phyloP scores from a whole-genome alignment of 495 filamentous ascomycete genomes.

The Neohortaea acidophila region DNA sequence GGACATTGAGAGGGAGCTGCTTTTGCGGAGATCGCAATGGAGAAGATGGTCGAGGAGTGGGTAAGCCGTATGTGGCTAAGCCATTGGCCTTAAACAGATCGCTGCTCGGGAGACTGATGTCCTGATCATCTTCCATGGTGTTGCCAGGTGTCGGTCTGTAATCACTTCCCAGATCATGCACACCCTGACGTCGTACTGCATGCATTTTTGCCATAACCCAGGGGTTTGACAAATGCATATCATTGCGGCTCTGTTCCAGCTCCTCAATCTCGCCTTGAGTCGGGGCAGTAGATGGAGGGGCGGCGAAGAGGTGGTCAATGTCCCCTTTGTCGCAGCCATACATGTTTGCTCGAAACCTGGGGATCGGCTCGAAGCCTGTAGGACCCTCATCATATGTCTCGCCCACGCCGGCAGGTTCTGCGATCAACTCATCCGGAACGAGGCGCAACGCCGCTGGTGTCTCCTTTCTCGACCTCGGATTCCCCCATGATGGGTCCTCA shows the following conservation, averaged over 20 bases:
- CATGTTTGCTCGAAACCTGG: constrained; percentile 17
- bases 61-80: too few relatives aligned
- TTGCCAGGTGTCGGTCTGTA: too few relatives aligned
- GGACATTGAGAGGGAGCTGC: too few relatives aligned
- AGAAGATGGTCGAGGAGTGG: constrained; percentile 17
- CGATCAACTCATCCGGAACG: too few relatives aligned
- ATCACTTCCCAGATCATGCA: too few relatives aligned
- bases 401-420: too few relatives aligned
- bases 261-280: constrained; percentile 18
- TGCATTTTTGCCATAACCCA: constrained; percentile 46
- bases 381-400: too few relatives aligned
- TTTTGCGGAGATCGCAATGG: constrained; percentile 1
- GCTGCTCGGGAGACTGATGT: too few relatives aligned
- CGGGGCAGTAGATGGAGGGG: constrained; percentile 1
- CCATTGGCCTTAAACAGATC: too few relatives aligned
- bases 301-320: constrained; percentile 7
- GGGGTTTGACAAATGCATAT: constrained; percentile 36
- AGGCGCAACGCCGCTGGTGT: background rate
- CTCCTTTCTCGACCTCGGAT: background rate
- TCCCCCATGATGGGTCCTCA: background rate
- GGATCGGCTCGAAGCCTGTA: too few relatives aligned
- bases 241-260: constrained; percentile 6
- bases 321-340: constrained; percentile 19
- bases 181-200: too few relatives aligned
- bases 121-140: too few relatives aligned